These are phyloP conservation scores for Candida tropicalis DNA, from an alignment of 1,139 yeast genomes.

Conservation along the genomic window DNA sequence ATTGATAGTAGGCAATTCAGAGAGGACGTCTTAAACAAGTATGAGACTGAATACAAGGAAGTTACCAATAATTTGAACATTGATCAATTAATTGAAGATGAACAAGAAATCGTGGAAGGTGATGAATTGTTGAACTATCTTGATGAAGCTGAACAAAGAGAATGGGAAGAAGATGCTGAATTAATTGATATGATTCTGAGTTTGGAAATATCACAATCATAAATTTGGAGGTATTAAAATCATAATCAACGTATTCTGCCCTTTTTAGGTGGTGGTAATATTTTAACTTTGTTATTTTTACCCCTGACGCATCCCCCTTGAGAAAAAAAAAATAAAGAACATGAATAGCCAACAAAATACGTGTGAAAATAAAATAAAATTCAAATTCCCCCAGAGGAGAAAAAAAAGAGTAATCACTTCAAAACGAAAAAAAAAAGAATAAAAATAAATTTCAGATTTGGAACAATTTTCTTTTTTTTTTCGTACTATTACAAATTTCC, in stretches of 20 bases:
- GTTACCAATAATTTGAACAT: constrained; percentile 25
- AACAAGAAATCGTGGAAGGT: constrained; percentile 19
- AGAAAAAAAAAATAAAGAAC: neutral
- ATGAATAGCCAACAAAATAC: too few relatives aligned
- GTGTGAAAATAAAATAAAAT: neutral
- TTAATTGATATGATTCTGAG: constrained; percentile 14
- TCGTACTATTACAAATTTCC: neutral
- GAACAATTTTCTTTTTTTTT: too few relatives aligned
- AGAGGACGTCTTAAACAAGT: constrained; percentile 21
- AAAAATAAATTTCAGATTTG: too few relatives aligned
- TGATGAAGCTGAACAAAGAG: constrained; percentile 9
- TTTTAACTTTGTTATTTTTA: too few relatives aligned
- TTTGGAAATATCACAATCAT: constrained; percentile 6
- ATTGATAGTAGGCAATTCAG: constrained; percentile 26
- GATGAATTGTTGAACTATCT: constrained; percentile 6
- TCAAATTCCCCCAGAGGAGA: too few relatives aligned
- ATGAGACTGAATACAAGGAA: constrained; percentile 21
- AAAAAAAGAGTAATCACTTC: neutral
- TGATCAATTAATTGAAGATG: constrained; percentile 35
- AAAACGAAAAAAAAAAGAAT: too few relatives aligned
- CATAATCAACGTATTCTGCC: too few relatives aligned
- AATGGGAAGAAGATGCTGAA: constrained; percentile 15
- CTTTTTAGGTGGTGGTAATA: too few relatives aligned
- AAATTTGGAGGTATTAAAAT: too few relatives aligned
- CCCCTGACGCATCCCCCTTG: neutral